Percentiles rank a stretch among this genome's conserved stretches.
These are phyloP conservation scores for Populus davidiana DNA, from an alignment of 345 rosid genomes.

Conservation along the genomic window DNA sequence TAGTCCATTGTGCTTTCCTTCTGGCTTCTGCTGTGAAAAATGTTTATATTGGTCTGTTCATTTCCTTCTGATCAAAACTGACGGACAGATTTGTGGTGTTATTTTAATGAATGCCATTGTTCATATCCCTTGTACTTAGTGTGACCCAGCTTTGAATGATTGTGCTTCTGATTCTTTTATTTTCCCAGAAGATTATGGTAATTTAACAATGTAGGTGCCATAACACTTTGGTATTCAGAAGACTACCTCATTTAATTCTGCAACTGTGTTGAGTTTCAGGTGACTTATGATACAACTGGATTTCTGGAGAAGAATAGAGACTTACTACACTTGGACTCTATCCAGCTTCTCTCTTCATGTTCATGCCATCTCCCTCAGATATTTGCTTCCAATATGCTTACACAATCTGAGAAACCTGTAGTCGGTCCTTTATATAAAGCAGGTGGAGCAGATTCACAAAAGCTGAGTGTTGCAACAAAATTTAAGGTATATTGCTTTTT, in stretches of 20 bases:
- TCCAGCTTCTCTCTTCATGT: conserved; percentile 84
- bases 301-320: conserved; percentile 98
- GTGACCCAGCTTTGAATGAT: not conserved
- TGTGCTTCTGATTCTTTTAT: not conserved
- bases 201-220: not conserved
- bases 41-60: not conserved
- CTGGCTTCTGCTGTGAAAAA: not conserved
- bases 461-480: conserved; percentile 86
- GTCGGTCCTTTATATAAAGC: conserved; percentile 82
- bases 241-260: conserved; percentile 27
- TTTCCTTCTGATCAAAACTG: not conserved
- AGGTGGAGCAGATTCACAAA: conserved; percentile 96
- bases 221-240: not conserved
- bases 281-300: conserved; percentile 86
- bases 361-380: conserved; percentile 81
- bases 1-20: not conserved
- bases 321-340: conserved; percentile 85
- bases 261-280: conserved; percentile 47
- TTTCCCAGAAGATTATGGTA: not conserved
- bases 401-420: conserved; percentile 71
- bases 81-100: not conserved
- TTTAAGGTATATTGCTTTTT: conserved; percentile 61
- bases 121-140: not conserved
- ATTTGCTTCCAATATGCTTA: conserved; percentile 86
- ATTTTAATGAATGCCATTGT: not conserved